Evolutionary conservation across 306 rosid genomes (phyloP).

Genomic region (Malus fusca): DNA sequence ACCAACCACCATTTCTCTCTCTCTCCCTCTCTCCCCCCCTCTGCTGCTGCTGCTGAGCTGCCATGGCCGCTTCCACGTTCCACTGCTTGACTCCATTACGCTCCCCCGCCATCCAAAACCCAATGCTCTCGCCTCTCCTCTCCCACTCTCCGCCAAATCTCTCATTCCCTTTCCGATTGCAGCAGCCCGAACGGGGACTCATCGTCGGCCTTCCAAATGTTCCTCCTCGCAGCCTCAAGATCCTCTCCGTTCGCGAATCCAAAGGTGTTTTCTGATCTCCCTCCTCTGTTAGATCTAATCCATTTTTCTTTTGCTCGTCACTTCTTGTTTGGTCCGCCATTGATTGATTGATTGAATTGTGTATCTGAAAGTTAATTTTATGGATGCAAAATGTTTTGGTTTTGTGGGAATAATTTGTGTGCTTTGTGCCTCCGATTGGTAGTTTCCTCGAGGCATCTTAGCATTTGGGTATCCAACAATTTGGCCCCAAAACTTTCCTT

Average conservation of each 20-base stretch:
- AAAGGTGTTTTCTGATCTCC: constrained; percentile 28
- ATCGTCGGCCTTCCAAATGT: constrained; percentile 23
- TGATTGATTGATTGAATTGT: background rate
- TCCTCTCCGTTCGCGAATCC: constrained; percentile 31
- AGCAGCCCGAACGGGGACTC: constrained; percentile 4
- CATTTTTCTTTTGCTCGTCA: background rate
- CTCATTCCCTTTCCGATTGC: constrained; percentile 30
- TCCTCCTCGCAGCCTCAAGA: constrained; percentile 18
- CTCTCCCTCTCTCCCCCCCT: background rate
- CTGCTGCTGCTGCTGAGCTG: background rate
- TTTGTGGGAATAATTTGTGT: background rate
- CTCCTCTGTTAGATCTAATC: background rate
- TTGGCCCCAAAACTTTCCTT: background rate
- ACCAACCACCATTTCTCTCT: background rate
- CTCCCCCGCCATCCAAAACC: constrained; percentile 13
- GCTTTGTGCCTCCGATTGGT: background rate
- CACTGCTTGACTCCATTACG: background rate
- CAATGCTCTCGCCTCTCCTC: background rate
- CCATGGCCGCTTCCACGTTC: constrained; percentile 23
- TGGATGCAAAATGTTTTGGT: background rate
- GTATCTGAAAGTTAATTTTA: background rate
- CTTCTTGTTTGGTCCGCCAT: background rate
- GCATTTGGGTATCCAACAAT: background rate
- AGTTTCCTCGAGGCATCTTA: background rate
- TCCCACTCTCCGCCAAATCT: constrained; percentile 20